Base-by-base conservation (phyloP, 305 asterid species). In the Nicotiana rustica region DNA sequence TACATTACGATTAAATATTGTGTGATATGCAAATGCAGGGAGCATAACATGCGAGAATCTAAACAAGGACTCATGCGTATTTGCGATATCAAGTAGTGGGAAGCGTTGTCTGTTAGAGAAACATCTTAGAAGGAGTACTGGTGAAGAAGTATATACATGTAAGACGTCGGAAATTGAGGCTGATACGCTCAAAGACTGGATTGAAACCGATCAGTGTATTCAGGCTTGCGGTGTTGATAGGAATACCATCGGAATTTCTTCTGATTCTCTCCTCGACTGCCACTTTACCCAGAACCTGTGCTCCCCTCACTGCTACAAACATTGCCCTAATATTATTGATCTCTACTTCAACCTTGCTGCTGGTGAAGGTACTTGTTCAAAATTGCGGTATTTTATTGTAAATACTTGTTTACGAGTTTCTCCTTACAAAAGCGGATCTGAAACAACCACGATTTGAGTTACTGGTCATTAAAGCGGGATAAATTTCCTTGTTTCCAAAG, bases 281-380 rank as follows among this genome's bases (percentile, higher is more conserved):
- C 87, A 44, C 5, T 92, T 92, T 49, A 86, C 88, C 36, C 82
- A 80, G 1, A 91, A 88, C 78, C 90, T 94, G 18, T 94, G 98
- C 88, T 94, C 98, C n/a, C 6, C 88, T 21, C 79, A 79, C 3
- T 94, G 98, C 90, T 92, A 92, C n/a, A 35, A 4, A 9, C 73
- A n/a, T 77, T 94, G 98, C 88, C 93, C 93, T 19, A 94, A 91
- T 85, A 79, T 94, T 29, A 84, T 90, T 35, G 97, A 94, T 79
- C 94, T 92, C 78, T 92, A 91, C 89, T 94, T 94, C 92, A 90
- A 88, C 80, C 97, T 94, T 35, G 98, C 97, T 9, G 94, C 92
- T 5, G 98, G 93, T 4, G 98, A 94, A 94, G 98, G 97, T 93
- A 87, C 18, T 36, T 36, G 6, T 36, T 3, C 0, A 5, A 5